Evolutionary conservation across 441 rosid species (phyloP).

Genomic region (Eruca vesicaria): DNA sequence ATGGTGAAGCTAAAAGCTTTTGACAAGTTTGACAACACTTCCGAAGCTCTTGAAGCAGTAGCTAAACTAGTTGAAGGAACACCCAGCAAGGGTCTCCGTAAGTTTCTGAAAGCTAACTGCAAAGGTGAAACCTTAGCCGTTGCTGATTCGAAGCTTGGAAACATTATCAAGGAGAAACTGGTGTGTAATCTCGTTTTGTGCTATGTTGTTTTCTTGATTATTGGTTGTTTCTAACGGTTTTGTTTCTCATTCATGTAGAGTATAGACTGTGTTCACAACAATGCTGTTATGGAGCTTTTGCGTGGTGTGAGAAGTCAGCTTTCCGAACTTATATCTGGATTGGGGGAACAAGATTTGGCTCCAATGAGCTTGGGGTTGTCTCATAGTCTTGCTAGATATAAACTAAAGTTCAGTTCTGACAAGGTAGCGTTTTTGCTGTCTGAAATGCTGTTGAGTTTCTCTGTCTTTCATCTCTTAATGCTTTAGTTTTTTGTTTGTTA

Average conservation of each 20-base stretch:
- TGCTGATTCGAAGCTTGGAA: slow-evolving; percentile 89
- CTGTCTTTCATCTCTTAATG: background rate
- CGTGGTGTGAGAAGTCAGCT: slow-evolving; percentile 83
- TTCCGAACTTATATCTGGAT: slow-evolving; percentile 75
- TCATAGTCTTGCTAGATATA: slow-evolving; percentile 78
- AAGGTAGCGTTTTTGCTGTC: slow-evolving; percentile 46
- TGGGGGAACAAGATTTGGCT: slow-evolving; percentile 78
- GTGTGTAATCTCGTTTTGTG: slow-evolving; percentile 38
- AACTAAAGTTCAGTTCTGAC: slow-evolving; percentile 82
- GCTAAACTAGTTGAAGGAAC: slow-evolving; percentile 63
- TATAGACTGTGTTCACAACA: slow-evolving; percentile 83
- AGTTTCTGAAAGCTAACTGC: slow-evolving; percentile 64
- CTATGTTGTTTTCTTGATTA: background rate
- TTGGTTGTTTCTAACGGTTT: background rate
- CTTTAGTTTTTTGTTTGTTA: background rate
- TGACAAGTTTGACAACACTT: slow-evolving; percentile 73
- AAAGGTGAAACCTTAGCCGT: slow-evolving; percentile 67
- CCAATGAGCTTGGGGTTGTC: slow-evolving; percentile 94
- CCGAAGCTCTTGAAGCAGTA: slow-evolving; percentile 76
- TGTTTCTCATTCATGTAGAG: slow-evolving; percentile 46
- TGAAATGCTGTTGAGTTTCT: background rate
- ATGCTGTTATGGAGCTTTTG: slow-evolving; percentile 80
- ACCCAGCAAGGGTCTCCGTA: slow-evolving; percentile 62
- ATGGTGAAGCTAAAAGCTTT: slow-evolving; percentile 77
- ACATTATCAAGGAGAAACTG: slow-evolving; percentile 77